phyloP scores from a whole-genome alignment of 2,329 filamentous ascomycete genomes.

The Scedosporium dehoogii region DNA sequence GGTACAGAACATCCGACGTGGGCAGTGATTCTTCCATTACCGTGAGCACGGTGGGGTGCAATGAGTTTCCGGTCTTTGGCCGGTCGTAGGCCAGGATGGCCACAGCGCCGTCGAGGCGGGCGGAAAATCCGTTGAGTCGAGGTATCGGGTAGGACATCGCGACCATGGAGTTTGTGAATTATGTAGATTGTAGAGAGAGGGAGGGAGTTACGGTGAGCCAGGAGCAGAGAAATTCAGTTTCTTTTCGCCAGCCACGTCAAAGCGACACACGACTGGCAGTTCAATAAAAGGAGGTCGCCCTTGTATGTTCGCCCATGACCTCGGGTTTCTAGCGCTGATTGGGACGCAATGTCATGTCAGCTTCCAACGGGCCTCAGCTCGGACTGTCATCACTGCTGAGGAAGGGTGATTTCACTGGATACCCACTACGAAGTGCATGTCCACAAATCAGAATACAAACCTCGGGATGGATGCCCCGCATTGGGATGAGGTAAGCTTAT shows the following conservation, averaged over 20 bases:
- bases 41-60: constrained; percentile 1
- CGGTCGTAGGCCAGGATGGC: constrained; percentile 3
- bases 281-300: neutral
- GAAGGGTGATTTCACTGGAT: no score
- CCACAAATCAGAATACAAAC: neutral
- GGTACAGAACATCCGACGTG: neutral
- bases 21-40: neutral
- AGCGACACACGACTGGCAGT: neutral
- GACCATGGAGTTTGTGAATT: neutral
- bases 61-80: constrained; percentile 3
- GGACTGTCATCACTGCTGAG: no score
- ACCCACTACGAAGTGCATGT: no score
- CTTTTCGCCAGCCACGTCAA: neutral
- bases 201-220: neutral
- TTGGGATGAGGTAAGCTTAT: neutral
- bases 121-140: neutral
- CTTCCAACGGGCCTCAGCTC: neutral
- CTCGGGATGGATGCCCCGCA: neutral
- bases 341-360: neutral
- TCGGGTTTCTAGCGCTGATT: neutral
- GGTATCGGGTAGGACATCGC: neutral
- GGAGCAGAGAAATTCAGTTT: neutral
- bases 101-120: neutral
- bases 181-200: neutral
- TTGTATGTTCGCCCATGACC: neutral